A percentile compares a stretch with the other conserved stretches of the same genome.
Evolutionary conservation across 129 eudicot species (phyloP).

Genomic region (Lonicera japonica): DNA sequence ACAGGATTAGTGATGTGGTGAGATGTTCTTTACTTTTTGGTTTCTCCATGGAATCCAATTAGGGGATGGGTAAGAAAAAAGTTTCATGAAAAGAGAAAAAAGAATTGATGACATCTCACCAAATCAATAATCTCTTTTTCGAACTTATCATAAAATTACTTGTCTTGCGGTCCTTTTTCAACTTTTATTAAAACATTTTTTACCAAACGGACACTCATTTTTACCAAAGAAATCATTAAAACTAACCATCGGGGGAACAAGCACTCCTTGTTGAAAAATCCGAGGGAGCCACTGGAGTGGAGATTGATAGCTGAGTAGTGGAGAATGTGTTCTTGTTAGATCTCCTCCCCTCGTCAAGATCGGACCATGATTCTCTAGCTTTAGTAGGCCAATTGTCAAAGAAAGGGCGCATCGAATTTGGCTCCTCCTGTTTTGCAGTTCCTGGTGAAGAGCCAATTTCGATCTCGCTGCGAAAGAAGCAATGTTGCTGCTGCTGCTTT

Average conservation of each 20-base stretch:
- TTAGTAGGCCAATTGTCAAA: conserved; percentile 71
- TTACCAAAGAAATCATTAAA: neutral
- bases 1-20: too few relatives aligned
- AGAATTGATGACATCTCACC: too few relatives aligned
- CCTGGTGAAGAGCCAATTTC: conserved; percentile 35
- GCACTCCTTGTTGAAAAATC: conserved; percentile 42
- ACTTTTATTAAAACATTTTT: too few relatives aligned
- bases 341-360: conserved; percentile 41
- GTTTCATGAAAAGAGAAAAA: too few relatives aligned
- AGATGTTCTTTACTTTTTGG: too few relatives aligned
- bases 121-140: too few relatives aligned
- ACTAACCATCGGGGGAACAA: conserved; percentile 48
- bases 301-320: conserved; percentile 83
- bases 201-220: too few relatives aligned
- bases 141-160: too few relatives aligned
- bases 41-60: too few relatives aligned
- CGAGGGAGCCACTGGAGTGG: conserved; percentile 38
- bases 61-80: too few relatives aligned
- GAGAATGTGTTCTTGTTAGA: conserved; percentile 52
- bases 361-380: conserved; percentile 64
- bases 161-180: too few relatives aligned
- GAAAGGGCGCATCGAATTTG: conserved; percentile 59
- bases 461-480: conserved; percentile 44
- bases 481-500: conserved; percentile 60
- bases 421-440: conserved; percentile 47